A percentile compares a stretch with the other conserved stretches of the same genome.
phyloP scores from a whole-genome alignment of 2,329 filamentous ascomycete species.

The Dothiorella sarmentorum region DNA sequence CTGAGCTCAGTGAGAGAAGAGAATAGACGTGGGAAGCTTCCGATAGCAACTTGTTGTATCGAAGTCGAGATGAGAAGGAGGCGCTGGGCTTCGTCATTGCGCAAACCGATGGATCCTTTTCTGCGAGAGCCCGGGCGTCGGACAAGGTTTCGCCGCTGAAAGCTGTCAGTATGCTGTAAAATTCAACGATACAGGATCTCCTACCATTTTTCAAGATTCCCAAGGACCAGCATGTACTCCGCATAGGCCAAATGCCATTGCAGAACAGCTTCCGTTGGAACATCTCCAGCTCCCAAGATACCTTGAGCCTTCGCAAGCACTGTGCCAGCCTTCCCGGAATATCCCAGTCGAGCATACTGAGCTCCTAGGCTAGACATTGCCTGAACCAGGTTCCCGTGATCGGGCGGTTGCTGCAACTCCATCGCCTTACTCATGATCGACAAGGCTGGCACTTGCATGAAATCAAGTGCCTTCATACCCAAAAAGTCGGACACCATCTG shows the following conservation, averaged over 20 bases:
- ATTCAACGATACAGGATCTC: slow-evolving; percentile 1
- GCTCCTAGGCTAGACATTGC: slow-evolving; percentile 48
- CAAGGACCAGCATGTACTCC: slow-evolving; percentile 69
- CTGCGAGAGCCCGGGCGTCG: slow-evolving; percentile 30
- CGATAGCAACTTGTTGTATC: slow-evolving; percentile 52
- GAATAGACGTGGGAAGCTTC: slow-evolving; percentile 64
- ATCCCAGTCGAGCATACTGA: slow-evolving; percentile 59
- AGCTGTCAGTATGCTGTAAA: slow-evolving; percentile 20
- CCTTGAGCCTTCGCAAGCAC: slow-evolving; percentile 58
- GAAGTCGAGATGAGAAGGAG: slow-evolving; percentile 33
- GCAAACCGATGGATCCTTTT: slow-evolving; percentile 29
- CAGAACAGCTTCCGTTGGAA: slow-evolving; percentile 47
- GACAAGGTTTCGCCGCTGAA: slow-evolving; percentile 29
- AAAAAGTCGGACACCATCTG: slow-evolving; percentile 55
- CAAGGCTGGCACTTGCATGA: slow-evolving; percentile 48
- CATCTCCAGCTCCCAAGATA: slow-evolving; percentile 37
- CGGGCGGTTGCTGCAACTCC: slow-evolving; percentile 42
- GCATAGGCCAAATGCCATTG: slow-evolving; percentile 68
- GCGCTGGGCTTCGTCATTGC: slow-evolving; percentile 31
- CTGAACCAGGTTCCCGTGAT: slow-evolving; percentile 40
- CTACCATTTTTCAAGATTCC: slow-evolving; percentile 60
- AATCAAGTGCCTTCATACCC: slow-evolving; percentile 55
- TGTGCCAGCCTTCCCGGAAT: slow-evolving; percentile 56
- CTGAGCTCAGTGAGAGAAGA: slow-evolving; percentile 58
- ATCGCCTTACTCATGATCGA: slow-evolving; percentile 47